These are phyloP conservation scores for Bryoglossum gracile DNA, from an alignment of 495 filamentous ascomycete genomes.

Conservation along the genomic window DNA sequence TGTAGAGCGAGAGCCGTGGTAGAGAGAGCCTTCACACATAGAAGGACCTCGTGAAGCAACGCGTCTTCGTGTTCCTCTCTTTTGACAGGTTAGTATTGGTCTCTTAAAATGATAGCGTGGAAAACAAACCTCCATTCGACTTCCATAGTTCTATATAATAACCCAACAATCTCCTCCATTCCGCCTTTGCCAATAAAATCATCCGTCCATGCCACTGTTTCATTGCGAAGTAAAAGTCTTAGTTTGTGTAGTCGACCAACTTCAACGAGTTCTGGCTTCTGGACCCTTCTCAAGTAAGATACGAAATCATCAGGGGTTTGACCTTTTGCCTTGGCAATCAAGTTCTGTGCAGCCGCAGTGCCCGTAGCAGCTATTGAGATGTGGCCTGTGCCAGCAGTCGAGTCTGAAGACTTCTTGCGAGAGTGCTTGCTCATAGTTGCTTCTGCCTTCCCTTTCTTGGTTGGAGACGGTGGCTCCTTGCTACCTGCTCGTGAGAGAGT, in stretches of 20 bases:
- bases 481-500: conserved; percentile 57
- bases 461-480: conserved; percentile 51
- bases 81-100: conserved; percentile 27
- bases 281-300: conserved; percentile 65
- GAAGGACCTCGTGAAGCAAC: conserved; percentile 82
- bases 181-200: conserved; percentile 81
- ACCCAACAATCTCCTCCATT: conserved; percentile 81
- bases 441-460: conserved; percentile 45
- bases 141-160: conserved; percentile 84
- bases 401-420: conserved; percentile 45
- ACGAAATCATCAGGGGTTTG: conserved; percentile 73
- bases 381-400: conserved; percentile 37
- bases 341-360: conserved; percentile 28
- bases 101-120: conserved; percentile 2
- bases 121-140: conserved; percentile 85
- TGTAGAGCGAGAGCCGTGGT: conserved; percentile 79
- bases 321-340: conserved; percentile 46
- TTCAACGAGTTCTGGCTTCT: conserved; percentile 74
- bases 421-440: conserved; percentile 43
- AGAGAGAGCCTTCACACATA: conserved; percentile 91
- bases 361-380: conserved; percentile 34
- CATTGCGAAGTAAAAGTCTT: conserved; percentile 81
- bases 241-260: conserved; percentile 94
- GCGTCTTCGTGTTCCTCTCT: conserved; percentile 94
- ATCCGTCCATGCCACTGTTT: conserved; percentile 92